A percentile compares a stretch with the other conserved stretches of the same genome.
Evolutionary conservation across 306 rosid species (phyloP).

Genomic region (Styphnolobium japonicum): DNA sequence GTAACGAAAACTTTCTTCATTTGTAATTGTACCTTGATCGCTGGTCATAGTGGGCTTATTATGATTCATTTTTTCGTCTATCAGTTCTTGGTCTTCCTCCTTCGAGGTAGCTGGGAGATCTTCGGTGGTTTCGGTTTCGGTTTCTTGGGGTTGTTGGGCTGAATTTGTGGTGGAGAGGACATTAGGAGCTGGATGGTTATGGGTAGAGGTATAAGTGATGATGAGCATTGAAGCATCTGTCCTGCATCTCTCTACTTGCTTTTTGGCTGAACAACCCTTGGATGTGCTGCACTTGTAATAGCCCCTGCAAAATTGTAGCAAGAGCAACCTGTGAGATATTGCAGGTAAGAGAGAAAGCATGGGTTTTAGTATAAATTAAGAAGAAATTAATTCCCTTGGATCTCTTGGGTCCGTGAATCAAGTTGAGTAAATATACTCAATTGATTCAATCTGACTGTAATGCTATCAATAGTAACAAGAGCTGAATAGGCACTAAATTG

Average conservation of each 20-base stretch:
- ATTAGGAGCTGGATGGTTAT: slow-evolving; percentile 74
- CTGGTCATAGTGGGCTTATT: background rate
- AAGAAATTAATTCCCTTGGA: background rate
- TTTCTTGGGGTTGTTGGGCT: slow-evolving; percentile 25
- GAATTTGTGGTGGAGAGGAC: slow-evolving; percentile 35
- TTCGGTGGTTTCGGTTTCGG: slow-evolving; percentile 33
- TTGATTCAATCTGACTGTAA: background rate
- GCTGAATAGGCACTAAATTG: background rate
- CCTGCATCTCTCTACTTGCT: slow-evolving; percentile 89
- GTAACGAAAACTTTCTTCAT: slow-evolving; percentile 48
- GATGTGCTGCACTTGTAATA: slow-evolving; percentile 86
- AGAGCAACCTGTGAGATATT: slow-evolving; percentile 9
- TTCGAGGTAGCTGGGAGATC: slow-evolving; percentile 24
- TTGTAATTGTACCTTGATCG: slow-evolving; percentile 16
- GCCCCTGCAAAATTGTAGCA: slow-evolving; percentile 50
- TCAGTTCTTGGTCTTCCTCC: slow-evolving; percentile 33
- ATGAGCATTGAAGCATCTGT: slow-evolving; percentile 82
- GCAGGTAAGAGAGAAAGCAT: background rate
- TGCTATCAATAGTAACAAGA: background rate
- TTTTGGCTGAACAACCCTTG: slow-evolving; percentile 94
- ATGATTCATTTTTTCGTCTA: slow-evolving; percentile 12
- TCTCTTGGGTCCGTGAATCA: slow-evolving; percentile 3
- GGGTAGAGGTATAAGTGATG: slow-evolving; percentile 73
- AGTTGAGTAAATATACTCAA: background rate
- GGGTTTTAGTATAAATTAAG: background rate